A percentile compares a stretch with the other conserved stretches of the same genome.
Conservation (phyloP, 768 basidiomycete genomes). For the Rickenella mellea region DNA sequence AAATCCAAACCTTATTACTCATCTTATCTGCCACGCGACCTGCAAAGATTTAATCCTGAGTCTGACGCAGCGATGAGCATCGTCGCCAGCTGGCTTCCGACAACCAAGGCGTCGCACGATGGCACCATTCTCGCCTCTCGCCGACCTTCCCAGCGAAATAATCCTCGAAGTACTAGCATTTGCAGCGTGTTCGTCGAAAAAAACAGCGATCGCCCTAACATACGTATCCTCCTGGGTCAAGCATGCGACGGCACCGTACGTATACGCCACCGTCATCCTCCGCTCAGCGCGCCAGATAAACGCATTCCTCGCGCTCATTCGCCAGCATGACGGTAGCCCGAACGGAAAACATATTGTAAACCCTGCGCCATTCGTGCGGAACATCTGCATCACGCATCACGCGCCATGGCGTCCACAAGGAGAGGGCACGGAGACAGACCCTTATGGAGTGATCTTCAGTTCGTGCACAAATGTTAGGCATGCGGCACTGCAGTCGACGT, state of each 20-base stretch:
- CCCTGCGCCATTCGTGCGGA: neutral
- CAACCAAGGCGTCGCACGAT: too few relatives aligned
- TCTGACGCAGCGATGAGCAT: too few relatives aligned
- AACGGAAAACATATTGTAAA: neutral
- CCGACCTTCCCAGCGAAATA: neutral
- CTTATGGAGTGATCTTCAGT: neutral
- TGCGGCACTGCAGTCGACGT: neutral
- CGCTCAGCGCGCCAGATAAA: neutral
- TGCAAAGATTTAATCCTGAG: too few relatives aligned
- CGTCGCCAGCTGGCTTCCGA: too few relatives aligned
- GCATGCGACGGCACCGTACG: neutral
- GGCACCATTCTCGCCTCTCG: too few relatives aligned
- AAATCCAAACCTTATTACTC: too few relatives aligned
- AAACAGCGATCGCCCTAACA: neutral
- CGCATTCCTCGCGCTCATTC: neutral
- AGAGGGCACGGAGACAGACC: neutral
- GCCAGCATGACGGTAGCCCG: neutral
- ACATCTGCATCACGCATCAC: neutral
- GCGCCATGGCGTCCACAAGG: neutral
- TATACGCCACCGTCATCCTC: neutral
- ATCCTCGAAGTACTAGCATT: neutral
- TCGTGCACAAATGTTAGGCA: neutral
- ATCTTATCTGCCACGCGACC: too few relatives aligned
- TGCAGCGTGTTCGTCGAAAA: neutral
- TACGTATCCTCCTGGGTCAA: neutral